Evolutionary conservation across 352 stramenopile species (phyloP).

Genomic region (Globisporangium viniferum): DNA sequence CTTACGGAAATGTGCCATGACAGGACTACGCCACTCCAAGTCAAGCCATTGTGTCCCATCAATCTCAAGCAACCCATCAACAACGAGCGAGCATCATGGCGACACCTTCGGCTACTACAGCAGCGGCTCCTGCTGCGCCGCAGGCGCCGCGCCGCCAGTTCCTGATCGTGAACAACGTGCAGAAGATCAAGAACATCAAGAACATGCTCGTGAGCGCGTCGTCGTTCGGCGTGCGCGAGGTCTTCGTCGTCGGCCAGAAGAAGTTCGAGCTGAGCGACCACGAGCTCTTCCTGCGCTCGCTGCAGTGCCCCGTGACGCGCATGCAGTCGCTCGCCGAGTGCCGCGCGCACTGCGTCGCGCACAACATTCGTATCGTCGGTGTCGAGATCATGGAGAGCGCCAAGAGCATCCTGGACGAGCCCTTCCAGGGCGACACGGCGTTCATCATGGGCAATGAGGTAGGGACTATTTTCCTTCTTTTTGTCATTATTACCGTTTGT

Average conservation of each 20-base stretch:
- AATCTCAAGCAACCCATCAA: not conserved
- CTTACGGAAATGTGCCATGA: no score
- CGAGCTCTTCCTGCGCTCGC: conserved; percentile 34
- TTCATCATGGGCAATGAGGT: conserved; percentile 97
- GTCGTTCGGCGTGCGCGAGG: conserved; percentile 75
- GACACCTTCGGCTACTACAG: not conserved
- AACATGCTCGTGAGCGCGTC: conserved; percentile 83
- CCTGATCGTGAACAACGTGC: conserved; percentile 93
- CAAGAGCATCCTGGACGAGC: conserved; percentile 60
- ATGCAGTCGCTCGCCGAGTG: conserved; percentile 84
- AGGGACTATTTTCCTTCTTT: not conserved
- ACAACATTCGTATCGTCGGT: conserved; percentile 83
- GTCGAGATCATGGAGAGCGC: conserved; percentile 92
- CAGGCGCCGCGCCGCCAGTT: conserved; percentile 33
- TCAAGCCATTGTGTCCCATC: not conserved
- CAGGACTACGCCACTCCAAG: not conserved
- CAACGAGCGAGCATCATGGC: not conserved
- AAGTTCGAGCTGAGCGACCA: conserved; percentile 70
- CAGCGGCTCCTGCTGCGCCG: not conserved
- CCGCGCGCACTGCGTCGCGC: conserved; percentile 51
- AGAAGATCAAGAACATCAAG: conserved; percentile 89
- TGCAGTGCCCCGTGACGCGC: conserved; percentile 55
- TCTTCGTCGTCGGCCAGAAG: conserved; percentile 90
- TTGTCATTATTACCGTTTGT: not conserved
- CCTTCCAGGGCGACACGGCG: conserved; percentile 81